Percentiles rank a stretch among this genome's conserved stretches.
phyloP scores from a whole-genome alignment of 345 rosid species.

The Euphorbia pulcherrima region DNA sequence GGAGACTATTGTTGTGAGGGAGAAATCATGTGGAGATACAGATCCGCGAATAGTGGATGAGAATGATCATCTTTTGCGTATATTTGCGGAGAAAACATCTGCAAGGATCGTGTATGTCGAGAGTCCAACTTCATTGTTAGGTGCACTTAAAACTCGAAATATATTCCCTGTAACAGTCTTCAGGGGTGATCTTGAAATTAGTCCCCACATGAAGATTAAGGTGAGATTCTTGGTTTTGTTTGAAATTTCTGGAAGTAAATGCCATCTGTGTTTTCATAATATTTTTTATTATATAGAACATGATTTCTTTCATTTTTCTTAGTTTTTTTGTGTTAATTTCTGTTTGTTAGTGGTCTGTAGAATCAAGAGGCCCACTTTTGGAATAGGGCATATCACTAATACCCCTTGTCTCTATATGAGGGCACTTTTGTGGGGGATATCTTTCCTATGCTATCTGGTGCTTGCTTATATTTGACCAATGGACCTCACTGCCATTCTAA shows the following conservation, averaged over 20 bases:
- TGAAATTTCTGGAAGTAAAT: background rate
- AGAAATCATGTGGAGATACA: slow-evolving; percentile 27
- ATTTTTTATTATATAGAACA: background rate
- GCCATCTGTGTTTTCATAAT: background rate
- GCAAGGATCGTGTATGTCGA: slow-evolving; percentile 59
- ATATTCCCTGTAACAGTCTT: slow-evolving; percentile 71
- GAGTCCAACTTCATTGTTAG: slow-evolving; percentile 67
- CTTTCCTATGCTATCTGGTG: background rate
- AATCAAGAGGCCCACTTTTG: background rate
- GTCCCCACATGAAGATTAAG: slow-evolving; percentile 71
- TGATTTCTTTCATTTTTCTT: background rate
- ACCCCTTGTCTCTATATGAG: background rate
- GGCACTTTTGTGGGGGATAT: background rate
- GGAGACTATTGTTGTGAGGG: slow-evolving; percentile 66
- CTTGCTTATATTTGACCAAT: background rate
- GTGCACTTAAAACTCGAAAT: slow-evolving; percentile 71
- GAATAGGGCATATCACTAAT: background rate
- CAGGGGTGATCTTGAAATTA: slow-evolving; percentile 83
- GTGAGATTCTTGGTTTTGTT: slow-evolving; percentile 34
- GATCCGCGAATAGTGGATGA: slow-evolving; percentile 48
- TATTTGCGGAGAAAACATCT: slow-evolving; percentile 52
- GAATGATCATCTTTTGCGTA: slow-evolving; percentile 62
- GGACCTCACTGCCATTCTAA: background rate
- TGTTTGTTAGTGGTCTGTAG: background rate
- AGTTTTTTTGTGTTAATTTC: background rate